Conservation (phyloP, 2,329 filamentous ascomycete genomes). For the Fusarium sp. region DNA sequence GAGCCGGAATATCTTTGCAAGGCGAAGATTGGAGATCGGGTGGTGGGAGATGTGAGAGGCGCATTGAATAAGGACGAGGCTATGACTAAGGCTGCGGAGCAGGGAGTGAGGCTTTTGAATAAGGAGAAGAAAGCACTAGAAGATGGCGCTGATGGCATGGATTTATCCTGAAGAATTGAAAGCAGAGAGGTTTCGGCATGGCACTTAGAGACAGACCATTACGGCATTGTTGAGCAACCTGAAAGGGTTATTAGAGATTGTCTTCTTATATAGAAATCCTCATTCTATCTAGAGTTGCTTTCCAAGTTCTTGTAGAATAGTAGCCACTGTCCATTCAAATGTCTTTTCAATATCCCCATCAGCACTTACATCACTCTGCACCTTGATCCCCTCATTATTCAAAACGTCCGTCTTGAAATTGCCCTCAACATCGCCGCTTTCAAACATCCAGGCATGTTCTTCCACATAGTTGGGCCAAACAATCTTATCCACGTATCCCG, state of each 20-base stretch:
- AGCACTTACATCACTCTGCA: constrained; percentile 60
- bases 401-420: constrained; percentile 63
- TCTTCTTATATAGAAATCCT: background rate
- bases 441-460: constrained; percentile 85
- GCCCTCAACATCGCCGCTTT: constrained; percentile 75
- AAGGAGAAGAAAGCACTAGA: constrained; percentile 27
- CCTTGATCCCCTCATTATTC: constrained; percentile 60
- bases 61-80: constrained; percentile 66
- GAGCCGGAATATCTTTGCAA: constrained; percentile 58
- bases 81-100: constrained; percentile 67
- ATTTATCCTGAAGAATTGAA: background rate
- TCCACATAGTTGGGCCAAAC: constrained; percentile 96
- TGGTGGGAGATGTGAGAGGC: constrained; percentile 61
- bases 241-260: background rate
- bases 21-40: constrained; percentile 62
- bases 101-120: constrained; percentile 59
- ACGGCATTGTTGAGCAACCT: background rate
- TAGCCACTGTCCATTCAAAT: constrained; percentile 77
- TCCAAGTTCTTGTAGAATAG: constrained; percentile 65
- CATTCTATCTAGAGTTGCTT: constrained; percentile 31
- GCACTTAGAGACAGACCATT: background rate
- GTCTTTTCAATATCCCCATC: constrained; percentile 72
- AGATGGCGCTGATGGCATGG: constrained; percentile 5
- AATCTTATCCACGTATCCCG: constrained; percentile 91
- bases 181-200: background rate